phyloP scores from a whole-genome alignment of 78 protist species.

The Speleostelium caveatum region DNA sequence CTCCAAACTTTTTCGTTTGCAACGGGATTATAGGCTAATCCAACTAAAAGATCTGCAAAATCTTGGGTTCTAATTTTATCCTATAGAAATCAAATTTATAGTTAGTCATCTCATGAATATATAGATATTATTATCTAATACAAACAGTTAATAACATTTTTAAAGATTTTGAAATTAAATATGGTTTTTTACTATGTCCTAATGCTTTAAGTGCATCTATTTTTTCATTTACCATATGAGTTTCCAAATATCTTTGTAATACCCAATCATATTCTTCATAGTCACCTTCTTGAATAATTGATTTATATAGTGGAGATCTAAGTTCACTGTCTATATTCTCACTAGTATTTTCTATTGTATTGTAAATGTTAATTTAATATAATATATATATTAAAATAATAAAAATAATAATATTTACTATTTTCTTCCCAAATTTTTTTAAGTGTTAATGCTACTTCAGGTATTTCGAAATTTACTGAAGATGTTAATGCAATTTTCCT shows the following conservation, averaged over 20 bases:
- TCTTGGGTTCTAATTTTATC: slow-evolving; percentile 22
- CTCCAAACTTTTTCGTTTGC: slow-evolving; percentile 5
- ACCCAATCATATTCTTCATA: slow-evolving; percentile 66
- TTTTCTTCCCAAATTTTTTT: slow-evolving; percentile 1
- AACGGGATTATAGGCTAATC: slow-evolving; percentile 9
- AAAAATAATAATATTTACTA: slow-evolving; percentile 3
- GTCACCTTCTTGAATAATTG: slow-evolving; percentile 37
- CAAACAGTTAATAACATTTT: slow-evolving; percentile 8
- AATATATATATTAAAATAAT: no score
- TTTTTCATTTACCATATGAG: slow-evolving; percentile 42
- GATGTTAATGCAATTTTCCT: neutral
- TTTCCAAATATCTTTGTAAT: neutral
- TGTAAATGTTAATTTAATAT: no score
- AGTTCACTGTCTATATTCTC: no score
- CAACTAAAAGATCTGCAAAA: neutral
- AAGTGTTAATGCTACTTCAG: neutral
- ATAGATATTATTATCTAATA: neutral
- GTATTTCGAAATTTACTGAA: neutral
- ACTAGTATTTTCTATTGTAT: no score
- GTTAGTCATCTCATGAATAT: neutral
- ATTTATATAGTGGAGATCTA: slow-evolving; percentile 24
- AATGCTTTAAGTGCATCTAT: slow-evolving; percentile 35
- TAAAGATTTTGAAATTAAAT: slow-evolving; percentile 29
- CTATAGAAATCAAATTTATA: neutral
- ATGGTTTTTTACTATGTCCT: slow-evolving; percentile 3